Evolutionary conservation across 108 stramenopile genomes (phyloP), one percentile per base, ranked within the genome.

Genomic region (Nitzschia palea): DNA sequence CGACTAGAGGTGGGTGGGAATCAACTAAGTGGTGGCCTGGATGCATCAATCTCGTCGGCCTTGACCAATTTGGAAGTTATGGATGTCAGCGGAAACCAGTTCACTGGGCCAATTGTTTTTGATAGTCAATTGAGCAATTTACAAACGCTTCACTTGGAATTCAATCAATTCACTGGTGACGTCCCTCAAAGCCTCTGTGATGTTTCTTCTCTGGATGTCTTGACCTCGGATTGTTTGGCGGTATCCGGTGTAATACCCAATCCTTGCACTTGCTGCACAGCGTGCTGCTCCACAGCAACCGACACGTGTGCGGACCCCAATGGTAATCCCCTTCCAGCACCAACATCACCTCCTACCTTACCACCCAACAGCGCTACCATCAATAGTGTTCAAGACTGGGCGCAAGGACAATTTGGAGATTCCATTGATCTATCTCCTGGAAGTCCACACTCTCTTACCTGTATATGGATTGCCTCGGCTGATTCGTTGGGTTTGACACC

Each of bases 261-360:
- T 31, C 50, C 55, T 4, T 73, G 72, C 20, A 40, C 33, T 44
- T 73, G 72, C 47, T 73, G 72, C 50, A 73, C 72, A 1, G 26
- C 64, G 18, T 73, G 72, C 56, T 73, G 72, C 35, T 33, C 55
- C 35, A 29, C 53, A 23, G 55, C 17, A 14, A 48, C 55, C 42
- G 8, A 48, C 28, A 47, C 31, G 5, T 69, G 68, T 37, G 15
- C 50, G 15, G 14, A 47, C 28, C 25, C 14, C 18, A 20, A 34
- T 50, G 47, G 15, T 0, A 42, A 22, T n/a, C 59, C 59, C 9
- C 18, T 43, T 1, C 54, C 54, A 8, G 6, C 59, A 26, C 37
- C 59, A 9, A 60, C 37, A 5, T 17, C 36, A 10, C 37, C 59
- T 25, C 59, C 59, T 1, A 40, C 40, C 20, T 22, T 14, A n/a